phyloP scores from a whole-genome alignment of 2,329 filamentous ascomycete species.

The Ophiocordyceps camponoti-leonardi region DNA sequence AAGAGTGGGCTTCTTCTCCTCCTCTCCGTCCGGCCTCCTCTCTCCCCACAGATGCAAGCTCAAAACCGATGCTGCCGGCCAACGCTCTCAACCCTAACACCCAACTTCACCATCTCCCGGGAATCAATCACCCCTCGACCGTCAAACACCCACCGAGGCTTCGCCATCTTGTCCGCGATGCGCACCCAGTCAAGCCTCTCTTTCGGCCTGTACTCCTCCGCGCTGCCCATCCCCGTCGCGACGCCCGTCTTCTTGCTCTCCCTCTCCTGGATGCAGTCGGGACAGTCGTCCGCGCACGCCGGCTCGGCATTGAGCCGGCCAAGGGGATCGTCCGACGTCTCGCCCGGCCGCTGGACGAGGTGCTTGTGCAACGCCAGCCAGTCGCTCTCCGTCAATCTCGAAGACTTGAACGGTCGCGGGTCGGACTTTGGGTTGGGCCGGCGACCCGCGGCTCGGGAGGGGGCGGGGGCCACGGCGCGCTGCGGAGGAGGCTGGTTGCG shows the following conservation, averaged over 20 bases:
- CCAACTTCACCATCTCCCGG: slow-evolving; percentile 28
- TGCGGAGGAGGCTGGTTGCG: slow-evolving; percentile 20
- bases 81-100: slow-evolving; percentile 33
- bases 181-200: slow-evolving; percentile 33
- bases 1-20: too few relatives aligned
- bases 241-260: slow-evolving; percentile 20
- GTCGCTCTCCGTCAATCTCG: slow-evolving; percentile 23
- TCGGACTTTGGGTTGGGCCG: slow-evolving; percentile 24
- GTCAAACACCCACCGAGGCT: slow-evolving; percentile 39
- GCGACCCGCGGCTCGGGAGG: slow-evolving; percentile 15
- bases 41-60: too few relatives aligned
- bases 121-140: slow-evolving; percentile 36
- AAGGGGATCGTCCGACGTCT: slow-evolving; percentile 24
- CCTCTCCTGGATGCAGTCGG: slow-evolving; percentile 28
- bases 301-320: slow-evolving; percentile 26
- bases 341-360: slow-evolving; percentile 17
- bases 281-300: slow-evolving; percentile 25
- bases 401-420: slow-evolving; percentile 25
- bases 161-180: slow-evolving; percentile 30
- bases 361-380: slow-evolving; percentile 29
- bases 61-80: slow-evolving; percentile 27
- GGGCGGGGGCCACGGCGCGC: slow-evolving; percentile 10
- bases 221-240: slow-evolving; percentile 23
- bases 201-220: slow-evolving; percentile 27
- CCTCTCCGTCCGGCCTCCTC: too few relatives aligned